Evolutionary conservation across 139 green algal species (phyloP).

Genomic region (Auxenochlorella protothecoides): DNA sequence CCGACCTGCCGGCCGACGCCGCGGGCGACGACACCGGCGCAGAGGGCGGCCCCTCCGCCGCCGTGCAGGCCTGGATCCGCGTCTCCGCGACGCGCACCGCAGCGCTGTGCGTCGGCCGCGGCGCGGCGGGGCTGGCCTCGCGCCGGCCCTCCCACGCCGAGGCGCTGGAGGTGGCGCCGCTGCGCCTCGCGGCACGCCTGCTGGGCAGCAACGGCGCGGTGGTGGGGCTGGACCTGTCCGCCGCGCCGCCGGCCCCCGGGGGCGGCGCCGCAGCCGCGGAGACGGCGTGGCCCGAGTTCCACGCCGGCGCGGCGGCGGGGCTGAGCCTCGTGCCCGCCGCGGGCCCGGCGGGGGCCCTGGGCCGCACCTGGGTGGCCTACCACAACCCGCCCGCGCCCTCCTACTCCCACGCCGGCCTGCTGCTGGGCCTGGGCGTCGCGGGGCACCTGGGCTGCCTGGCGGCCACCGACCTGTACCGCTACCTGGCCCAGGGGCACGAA

Average conservation of each 20-base stretch:
- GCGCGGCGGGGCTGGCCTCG: slow-evolving; percentile 26
- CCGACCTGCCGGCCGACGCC: too few relatives aligned
- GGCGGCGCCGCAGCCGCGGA: slow-evolving; percentile 52
- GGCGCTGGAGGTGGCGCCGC: slow-evolving; percentile 51
- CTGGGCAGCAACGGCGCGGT: slow-evolving; percentile 48
- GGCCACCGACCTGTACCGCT: slow-evolving; percentile 46
- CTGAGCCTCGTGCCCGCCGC: slow-evolving; percentile 45
- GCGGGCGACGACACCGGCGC: too few relatives aligned
- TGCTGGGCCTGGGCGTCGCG: slow-evolving; percentile 83
- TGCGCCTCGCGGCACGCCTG: slow-evolving; percentile 64
- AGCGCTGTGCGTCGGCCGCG: slow-evolving; percentile 8
- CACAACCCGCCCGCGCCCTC: slow-evolving; percentile 58
- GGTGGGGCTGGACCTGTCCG: slow-evolving; percentile 64
- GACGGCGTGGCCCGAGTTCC: slow-evolving; percentile 92
- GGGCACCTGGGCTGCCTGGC: slow-evolving; percentile 42
- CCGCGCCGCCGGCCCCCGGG: slow-evolving; percentile 32
- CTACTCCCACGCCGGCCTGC: slow-evolving; percentile 74
- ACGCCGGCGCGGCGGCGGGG: slow-evolving; percentile 83
- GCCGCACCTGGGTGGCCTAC: slow-evolving; percentile 69
- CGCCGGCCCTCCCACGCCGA: slow-evolving; percentile 60
- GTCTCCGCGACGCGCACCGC: too few relatives aligned
- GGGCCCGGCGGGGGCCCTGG: slow-evolving; percentile 27
- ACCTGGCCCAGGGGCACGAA: slow-evolving; percentile 63
- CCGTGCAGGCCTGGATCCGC: too few relatives aligned
- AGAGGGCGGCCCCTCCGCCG: too few relatives aligned